Evolutionary conservation across 306 rosid species (phyloP).

Genomic region (Senna tora): DNA sequence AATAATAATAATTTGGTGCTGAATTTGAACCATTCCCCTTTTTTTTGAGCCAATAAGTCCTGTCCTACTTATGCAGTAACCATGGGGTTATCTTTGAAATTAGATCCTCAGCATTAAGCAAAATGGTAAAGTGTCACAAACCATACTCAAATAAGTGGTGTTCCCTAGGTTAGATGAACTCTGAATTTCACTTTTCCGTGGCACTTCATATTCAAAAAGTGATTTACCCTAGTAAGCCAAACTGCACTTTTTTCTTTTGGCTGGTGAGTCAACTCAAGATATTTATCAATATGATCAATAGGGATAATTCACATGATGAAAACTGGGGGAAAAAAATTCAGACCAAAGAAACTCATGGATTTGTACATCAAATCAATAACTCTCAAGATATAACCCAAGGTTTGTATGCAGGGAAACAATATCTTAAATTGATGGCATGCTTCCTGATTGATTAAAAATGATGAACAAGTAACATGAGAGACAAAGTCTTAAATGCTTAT

Average conservation of each 20-base stretch:
- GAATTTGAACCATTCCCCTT: background rate
- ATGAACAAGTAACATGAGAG: background rate
- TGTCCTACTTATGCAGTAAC: background rate
- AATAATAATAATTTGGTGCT: too few relatives aligned
- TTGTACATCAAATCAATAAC: background rate
- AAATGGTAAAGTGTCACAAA: too few relatives aligned
- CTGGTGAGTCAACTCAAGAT: background rate
- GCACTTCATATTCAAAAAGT: background rate
- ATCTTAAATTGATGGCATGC: background rate
- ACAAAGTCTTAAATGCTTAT: background rate
- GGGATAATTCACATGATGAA: background rate
- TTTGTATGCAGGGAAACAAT: background rate
- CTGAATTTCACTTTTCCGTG: too few relatives aligned
- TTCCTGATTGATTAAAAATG: background rate
- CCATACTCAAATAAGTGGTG: background rate
- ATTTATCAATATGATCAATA: background rate
- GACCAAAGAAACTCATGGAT: constrained; percentile 10
- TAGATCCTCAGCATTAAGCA: too few relatives aligned
- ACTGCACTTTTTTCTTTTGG: too few relatives aligned
- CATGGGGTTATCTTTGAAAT: too few relatives aligned
- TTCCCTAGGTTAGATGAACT: background rate
- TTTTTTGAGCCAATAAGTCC: background rate
- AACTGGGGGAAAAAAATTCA: background rate
- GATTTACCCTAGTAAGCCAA: too few relatives aligned
- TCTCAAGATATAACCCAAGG: background rate